Percentiles rank a stretch among this genome's conserved stretches.
Evolutionary conservation across 352 stramenopile species (phyloP).

Genomic region (Phytophthora vignae): DNA sequence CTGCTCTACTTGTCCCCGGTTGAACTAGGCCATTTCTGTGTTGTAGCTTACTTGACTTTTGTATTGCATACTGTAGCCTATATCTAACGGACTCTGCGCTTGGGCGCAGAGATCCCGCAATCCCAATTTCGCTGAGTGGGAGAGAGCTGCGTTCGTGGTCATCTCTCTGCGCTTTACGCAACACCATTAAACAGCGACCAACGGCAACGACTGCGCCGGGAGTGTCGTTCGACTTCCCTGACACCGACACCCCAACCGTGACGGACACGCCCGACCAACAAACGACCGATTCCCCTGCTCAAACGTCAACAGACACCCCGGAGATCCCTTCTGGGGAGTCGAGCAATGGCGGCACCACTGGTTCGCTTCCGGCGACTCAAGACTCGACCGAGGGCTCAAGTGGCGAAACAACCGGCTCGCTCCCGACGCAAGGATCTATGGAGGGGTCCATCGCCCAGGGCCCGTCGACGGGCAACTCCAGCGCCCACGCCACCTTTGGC

Average conservation of each 20-base stretch:
- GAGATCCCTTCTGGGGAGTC: slow-evolving; percentile 15
- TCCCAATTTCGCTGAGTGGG: too few relatives aligned
- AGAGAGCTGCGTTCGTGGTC: too few relatives aligned
- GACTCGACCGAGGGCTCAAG: slow-evolving; percentile 8
- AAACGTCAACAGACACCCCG: slow-evolving; percentile 15
- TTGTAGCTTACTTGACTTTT: too few relatives aligned
- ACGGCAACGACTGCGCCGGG: slow-evolving; percentile 5
- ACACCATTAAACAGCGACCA: background rate
- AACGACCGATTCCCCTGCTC: slow-evolving; percentile 16
- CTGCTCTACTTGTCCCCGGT: too few relatives aligned
- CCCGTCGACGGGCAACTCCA: slow-evolving; percentile 12
- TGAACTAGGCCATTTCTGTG: too few relatives aligned
- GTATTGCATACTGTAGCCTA: too few relatives aligned
- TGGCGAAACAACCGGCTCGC: slow-evolving; percentile 2
- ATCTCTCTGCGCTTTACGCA: too few relatives aligned
- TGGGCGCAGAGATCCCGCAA: too few relatives aligned
- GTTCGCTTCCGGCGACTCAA: slow-evolving; percentile 5
- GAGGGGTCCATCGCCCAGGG: slow-evolving; percentile 16
- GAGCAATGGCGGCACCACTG: slow-evolving; percentile 9
- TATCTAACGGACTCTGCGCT: too few relatives aligned
- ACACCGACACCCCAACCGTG: slow-evolving; percentile 21
- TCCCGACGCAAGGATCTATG: slow-evolving; percentile 13
- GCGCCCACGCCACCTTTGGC: slow-evolving; percentile 35
- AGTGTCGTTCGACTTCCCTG: slow-evolving; percentile 23
- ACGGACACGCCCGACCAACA: slow-evolving; percentile 28